Base-by-base conservation (phyloP, 768 basidiomycete species). In the Zangia roseola region DNA sequence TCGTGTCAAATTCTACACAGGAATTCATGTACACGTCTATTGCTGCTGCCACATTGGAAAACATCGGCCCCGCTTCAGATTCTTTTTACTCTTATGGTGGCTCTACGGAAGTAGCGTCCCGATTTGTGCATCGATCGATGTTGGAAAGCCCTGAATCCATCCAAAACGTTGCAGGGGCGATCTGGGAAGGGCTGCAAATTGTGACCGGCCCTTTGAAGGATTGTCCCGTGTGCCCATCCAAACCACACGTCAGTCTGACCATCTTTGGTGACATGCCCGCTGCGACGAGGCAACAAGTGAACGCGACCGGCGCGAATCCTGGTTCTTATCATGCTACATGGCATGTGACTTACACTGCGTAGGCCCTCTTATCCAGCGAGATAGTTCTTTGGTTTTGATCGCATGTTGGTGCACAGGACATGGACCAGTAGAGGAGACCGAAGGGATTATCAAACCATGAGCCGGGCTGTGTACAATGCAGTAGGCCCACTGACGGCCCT, bases 111-210 rank as follows among this genome's bases (percentile, higher is more conserved):
- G 12, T 52, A 1, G 34, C 57, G 0, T 62, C 62, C 2, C 62
- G 57, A 10, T 52, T 63, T 23, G 30, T 63, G 7, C 60, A 56
- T 5, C 34, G 49, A 33, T 45, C 60, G 1, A 49, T 28, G 26
- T 40, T 63, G 2, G 43, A 50, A 8, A 19, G 47, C 4, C 20
- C 41, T 2, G 6, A 31, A 5, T 61, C 56, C 0, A 54, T 62
- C 28, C 21, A 20, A 10, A 41, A 40, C 7, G 53, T 58, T 23
- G 20, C 58, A 0, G 38, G 40, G 26, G 58, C 57, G 3, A 53
- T 59, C 20, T 65, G 60, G 62, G 19, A 23, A 1, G 60, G 60
- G 17, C 19, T 59, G 4, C 19, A 53, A 35, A 55, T 54, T 13
- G 10, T 54, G n/a, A 61, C 59, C 16, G 8, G 4, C 14, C 53